These are phyloP conservation scores for Podospora pseudoanserina DNA, from an alignment of 495 filamentous ascomycete genomes.

Conservation along the genomic window DNA sequence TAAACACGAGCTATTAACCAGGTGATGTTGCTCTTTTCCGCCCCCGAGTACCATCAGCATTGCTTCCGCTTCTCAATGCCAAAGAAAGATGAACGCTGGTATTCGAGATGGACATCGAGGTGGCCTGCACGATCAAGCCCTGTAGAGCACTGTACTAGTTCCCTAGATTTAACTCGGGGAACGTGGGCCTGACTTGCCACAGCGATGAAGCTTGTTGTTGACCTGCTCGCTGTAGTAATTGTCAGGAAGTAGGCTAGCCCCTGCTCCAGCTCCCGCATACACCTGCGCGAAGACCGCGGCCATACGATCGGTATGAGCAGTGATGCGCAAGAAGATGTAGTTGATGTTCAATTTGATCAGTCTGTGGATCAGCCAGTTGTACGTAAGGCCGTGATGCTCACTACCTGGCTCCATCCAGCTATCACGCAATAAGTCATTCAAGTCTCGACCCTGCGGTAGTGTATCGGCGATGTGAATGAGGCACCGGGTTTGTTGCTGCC, in stretches of 20 bases:
- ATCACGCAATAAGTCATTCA: constrained; percentile 25
- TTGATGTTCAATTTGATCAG: constrained; percentile 35
- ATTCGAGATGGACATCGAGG: too few species aligned
- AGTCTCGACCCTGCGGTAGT: constrained; percentile 31
- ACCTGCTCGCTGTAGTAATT: constrained; percentile 24
- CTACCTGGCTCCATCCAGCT: constrained; percentile 26
- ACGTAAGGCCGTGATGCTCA: constrained; percentile 35
- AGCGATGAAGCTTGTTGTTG: neutral
- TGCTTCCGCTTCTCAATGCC: too few species aligned
- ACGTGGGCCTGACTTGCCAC: neutral
- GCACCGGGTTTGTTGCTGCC: constrained; percentile 36
- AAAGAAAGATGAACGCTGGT: too few species aligned
- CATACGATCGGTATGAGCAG: constrained; percentile 33
- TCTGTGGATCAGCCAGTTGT: constrained; percentile 27
- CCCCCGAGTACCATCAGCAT: too few species aligned
- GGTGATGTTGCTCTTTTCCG: neutral
- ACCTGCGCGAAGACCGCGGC: constrained; percentile 26
- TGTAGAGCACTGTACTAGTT: too few species aligned
- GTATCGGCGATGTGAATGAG: constrained; percentile 41
- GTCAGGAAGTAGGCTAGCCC: constrained; percentile 21
- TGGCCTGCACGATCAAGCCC: neutral
- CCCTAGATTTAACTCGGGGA: neutral
- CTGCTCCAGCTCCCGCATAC: constrained; percentile 23
- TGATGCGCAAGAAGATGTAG: constrained; percentile 38
- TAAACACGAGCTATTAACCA: neutral